These are phyloP conservation scores for Exophiala spinifera DNA, from an alignment of 2,329 filamentous ascomycete species.

Conservation along the genomic window DNA sequence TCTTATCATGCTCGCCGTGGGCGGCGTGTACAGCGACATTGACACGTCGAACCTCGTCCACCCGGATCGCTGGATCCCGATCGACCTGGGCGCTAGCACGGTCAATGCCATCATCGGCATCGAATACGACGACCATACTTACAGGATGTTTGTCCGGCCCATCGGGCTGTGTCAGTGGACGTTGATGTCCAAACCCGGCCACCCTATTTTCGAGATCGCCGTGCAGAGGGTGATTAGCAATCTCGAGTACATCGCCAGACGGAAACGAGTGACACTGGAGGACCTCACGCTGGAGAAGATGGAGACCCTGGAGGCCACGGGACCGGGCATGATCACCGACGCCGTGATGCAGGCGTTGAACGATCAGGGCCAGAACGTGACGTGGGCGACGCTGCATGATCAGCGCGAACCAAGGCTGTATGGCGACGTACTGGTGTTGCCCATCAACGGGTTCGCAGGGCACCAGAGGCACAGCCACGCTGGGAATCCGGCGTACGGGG, in stretches of 20 bases:
- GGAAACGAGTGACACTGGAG: slow-evolving; percentile 44
- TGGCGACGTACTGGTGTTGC: slow-evolving; percentile 87
- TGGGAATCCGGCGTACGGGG: slow-evolving; percentile 9
- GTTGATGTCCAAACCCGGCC: slow-evolving; percentile 89
- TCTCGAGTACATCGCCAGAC: slow-evolving; percentile 61
- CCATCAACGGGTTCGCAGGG: slow-evolving; percentile 79
- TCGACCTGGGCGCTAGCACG: slow-evolving; percentile 68
- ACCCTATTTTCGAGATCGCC: slow-evolving; percentile 86
- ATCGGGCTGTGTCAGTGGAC: slow-evolving; percentile 99
- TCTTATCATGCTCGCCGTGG: slow-evolving; percentile 69
- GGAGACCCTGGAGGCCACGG: slow-evolving; percentile 87
- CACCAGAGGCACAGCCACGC: slow-evolving; percentile 14
- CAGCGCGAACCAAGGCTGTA: slow-evolving; percentile 80
- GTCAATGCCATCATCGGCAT: slow-evolving; percentile 90
- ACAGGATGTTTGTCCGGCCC: slow-evolving; percentile 67
- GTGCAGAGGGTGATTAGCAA: slow-evolving; percentile 79
- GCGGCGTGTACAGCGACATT: slow-evolving; percentile 85
- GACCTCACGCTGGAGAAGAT: slow-evolving; percentile 59
- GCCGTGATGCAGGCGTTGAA: slow-evolving; percentile 59
- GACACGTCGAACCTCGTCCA: slow-evolving; percentile 82
- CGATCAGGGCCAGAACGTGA: slow-evolving; percentile 62
- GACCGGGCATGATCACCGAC: slow-evolving; percentile 92
- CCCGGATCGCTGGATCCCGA: slow-evolving; percentile 81
- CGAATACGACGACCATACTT: slow-evolving; percentile 80
- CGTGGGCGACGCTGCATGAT: slow-evolving; percentile 82